Base-by-base conservation (phyloP, 2,329 filamentous ascomycete genomes). In the Onygenales sp. region DNA sequence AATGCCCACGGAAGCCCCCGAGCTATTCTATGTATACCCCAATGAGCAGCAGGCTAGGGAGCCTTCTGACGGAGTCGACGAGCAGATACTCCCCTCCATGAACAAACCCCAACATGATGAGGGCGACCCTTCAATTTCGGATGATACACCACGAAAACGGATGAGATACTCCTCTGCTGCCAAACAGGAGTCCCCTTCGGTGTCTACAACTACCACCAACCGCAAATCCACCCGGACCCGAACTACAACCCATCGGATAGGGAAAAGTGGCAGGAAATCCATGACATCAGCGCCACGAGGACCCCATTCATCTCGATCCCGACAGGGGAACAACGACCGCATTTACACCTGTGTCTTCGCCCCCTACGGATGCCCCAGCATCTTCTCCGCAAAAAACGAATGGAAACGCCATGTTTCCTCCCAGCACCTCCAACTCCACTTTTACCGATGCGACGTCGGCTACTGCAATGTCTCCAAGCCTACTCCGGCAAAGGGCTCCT, bases 391-490 rank as follows among this genome's bases (percentile, higher is more conserved):
- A 60, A 95, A 95, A 72, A 95, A 95, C 66, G 91, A 96, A 68
- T 96, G 92, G 92, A 96, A 96, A 69, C 83, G 92, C 0, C 92
- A 97, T 65, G 82, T 92, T 62, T 74, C 77, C 35, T 87, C 86
- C 0, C 87, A 95, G 64, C 92, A 97, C 64, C 75, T 95, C 21
- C 80, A 84, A 52, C 75, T 88, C 2, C 74, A 79, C 44, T 87
- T 84, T 70, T 96, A 85, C 81, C 76, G 85, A 54, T 97, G 91
- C 72, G 79, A 84, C 59, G 74, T 86, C 35, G 85, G 81, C 56
- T 64, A 69, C 7, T 85, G 82, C 65, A 66, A 67, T 55, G n/a
- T 56, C n/a, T 38, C 65, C 59, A n/a, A 60, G 65, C 52, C 56
- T 6, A 54, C 41, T 38, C 56, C 57, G 47, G 52, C 49, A 27